These are phyloP conservation scores for Neopestalotiopsis clavispora DNA, from an alignment of 2,329 filamentous ascomycete species.

Conservation along the genomic window DNA sequence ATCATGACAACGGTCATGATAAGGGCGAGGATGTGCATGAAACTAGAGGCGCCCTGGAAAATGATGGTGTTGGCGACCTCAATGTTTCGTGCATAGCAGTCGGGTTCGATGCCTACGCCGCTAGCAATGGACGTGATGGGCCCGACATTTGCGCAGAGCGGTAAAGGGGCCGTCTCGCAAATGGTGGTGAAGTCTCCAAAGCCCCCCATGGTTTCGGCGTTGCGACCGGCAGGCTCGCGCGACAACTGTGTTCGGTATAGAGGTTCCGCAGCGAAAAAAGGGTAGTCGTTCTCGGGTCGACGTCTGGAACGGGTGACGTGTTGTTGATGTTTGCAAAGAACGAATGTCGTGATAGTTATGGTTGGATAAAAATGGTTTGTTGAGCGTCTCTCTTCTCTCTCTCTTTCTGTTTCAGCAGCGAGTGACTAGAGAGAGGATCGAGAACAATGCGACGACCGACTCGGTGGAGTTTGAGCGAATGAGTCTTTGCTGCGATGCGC, in stretches of 20 bases:
- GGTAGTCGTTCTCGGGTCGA: neutral
- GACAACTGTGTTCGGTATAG: neutral
- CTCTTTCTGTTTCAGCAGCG: neutral
- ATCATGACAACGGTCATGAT: slow-evolving; percentile 98
- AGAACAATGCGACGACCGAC: neutral
- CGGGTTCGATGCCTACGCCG: slow-evolving; percentile 80
- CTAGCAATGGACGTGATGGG: slow-evolving; percentile 70
- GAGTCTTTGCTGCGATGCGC: neutral
- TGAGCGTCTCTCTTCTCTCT: neutral
- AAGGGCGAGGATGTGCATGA: slow-evolving; percentile 89
- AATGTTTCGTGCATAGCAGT: slow-evolving; percentile 93
- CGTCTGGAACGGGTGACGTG: neutral
- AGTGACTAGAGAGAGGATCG: slow-evolving; percentile 12
- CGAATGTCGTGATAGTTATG: slow-evolving; percentile 11
- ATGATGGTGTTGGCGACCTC: slow-evolving; percentile 98
- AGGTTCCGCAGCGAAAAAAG: neutral
- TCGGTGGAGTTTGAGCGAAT: neutral
- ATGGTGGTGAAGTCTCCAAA: slow-evolving; percentile 91
- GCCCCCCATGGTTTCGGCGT: slow-evolving; percentile 63
- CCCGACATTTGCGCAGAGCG: slow-evolving; percentile 86
- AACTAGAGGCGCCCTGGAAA: slow-evolving; percentile 88
- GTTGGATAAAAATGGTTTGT: slow-evolving; percentile 5
- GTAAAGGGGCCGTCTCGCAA: slow-evolving; percentile 84
- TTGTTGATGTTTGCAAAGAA: slow-evolving; percentile 1
- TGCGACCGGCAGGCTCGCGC: neutral